Conservation (phyloP, 2,329 filamentous ascomycete species). For the Elsinoe perseae region DNA sequence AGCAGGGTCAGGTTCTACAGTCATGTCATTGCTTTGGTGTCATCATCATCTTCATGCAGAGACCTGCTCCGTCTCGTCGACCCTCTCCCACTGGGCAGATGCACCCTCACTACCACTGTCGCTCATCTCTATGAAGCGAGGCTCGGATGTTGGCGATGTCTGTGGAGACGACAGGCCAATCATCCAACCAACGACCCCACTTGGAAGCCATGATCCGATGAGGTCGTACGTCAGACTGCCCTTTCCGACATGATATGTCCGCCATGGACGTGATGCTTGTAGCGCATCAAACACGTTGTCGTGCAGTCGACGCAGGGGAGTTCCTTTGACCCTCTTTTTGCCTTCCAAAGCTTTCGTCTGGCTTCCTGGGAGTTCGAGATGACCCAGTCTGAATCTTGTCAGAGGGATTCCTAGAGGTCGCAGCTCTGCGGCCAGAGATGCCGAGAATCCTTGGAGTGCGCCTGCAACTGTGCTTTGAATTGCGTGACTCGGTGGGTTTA, state of each 20-base stretch:
- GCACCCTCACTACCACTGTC: slow-evolving; percentile 26
- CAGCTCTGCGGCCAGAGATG: slow-evolving; percentile 72
- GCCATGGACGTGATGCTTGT: slow-evolving; percentile 51
- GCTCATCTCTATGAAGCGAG: background rate
- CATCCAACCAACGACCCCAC: slow-evolving; percentile 81
- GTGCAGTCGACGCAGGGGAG: slow-evolving; percentile 69
- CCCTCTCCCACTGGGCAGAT: slow-evolving; percentile 37
- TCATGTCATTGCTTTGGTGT: slow-evolving; percentile 16
- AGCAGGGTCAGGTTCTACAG: slow-evolving; percentile 15
- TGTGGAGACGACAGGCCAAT: slow-evolving; percentile 54
- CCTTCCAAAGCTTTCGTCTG: slow-evolving; percentile 36
- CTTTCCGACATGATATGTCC: slow-evolving; percentile 70
- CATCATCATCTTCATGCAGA: slow-evolving; percentile 20
- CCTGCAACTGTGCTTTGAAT: slow-evolving; percentile 80
- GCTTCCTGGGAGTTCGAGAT: slow-evolving; percentile 69
- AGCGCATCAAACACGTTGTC: slow-evolving; percentile 86
- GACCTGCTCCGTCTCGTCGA: slow-evolving; percentile 26
- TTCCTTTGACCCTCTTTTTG: slow-evolving; percentile 37
- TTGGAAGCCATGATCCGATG: slow-evolving; percentile 72
- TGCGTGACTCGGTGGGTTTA: slow-evolving; percentile 72
- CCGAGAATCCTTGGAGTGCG: slow-evolving; percentile 77
- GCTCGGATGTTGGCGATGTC: background rate
- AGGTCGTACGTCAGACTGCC: slow-evolving; percentile 79
- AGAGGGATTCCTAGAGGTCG: slow-evolving; percentile 67
- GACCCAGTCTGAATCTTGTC: slow-evolving; percentile 82